Base-by-base conservation (phyloP, 306 rosid species). In the Dalbergia cochinchinensis region DNA sequence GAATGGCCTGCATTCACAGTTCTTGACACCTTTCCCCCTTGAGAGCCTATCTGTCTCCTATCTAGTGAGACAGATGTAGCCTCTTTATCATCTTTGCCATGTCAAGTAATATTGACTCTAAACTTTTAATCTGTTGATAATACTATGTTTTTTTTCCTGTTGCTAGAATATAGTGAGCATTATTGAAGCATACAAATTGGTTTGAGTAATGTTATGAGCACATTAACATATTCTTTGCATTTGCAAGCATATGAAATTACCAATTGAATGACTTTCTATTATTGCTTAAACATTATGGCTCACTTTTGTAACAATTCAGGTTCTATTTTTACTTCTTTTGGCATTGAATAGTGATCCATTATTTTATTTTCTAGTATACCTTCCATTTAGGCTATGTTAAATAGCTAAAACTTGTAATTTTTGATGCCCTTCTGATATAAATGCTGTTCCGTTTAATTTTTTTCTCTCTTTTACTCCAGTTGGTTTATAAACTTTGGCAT, bases 191-290 rank as follows among this genome's bases (percentile, higher is more conserved):
- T 50, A 5, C 44, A 15, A 84, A 44, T 35, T 69, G 41, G 64
- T 69, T 33, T 65, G 66, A 75, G 74, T 80, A 54, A 51, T 62
- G 48, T 42, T 65, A 15, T 72, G 59, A 71, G 50, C 80, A 44
- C 37, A 53, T 55, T 39, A 84, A 65, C 61, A 55, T 20, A 45
- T 80, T 71, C 66, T 44, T 31, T 20, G 16, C 9, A 37, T 26
- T 26, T 68, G 65, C 2, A 4, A 42, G 48, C 48, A 57, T 53
- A 41, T 53, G 58, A 59, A 57, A 72, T 72, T 55, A 53, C 67
- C 37, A 39, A 42, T 39, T 18, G 31, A 26, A 26, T 26, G 31
- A 26, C 3, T 26, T 20, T 20, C 22, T 20, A 20, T 59, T 71
- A 60, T 33, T 73, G 12, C 78, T 70, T 65, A 15, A 61, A 33